These are phyloP conservation scores for Fusarium sp. DNA, from an alignment of 2,329 filamentous ascomycete species.

Conservation along the genomic window DNA sequence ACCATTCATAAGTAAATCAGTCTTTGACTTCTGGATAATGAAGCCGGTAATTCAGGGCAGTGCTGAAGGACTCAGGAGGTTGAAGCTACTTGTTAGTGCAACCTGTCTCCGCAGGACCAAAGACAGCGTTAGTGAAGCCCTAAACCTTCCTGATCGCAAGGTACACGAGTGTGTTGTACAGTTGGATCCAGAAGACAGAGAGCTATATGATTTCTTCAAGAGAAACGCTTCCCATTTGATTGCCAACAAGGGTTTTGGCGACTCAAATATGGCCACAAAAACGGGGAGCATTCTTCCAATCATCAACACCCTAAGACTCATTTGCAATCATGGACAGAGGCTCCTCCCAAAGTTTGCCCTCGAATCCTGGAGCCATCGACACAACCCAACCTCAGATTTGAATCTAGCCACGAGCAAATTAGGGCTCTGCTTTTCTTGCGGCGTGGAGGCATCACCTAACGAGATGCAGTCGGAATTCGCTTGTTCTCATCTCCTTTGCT, in stretches of 20 bases:
- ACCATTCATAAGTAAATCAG: not conserved
- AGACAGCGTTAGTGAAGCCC: not conserved
- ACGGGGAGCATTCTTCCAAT: not conserved
- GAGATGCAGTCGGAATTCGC: not conserved
- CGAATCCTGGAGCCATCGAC: not conserved
- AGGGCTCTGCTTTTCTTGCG: not conserved
- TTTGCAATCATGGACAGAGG: not conserved
- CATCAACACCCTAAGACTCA: not conserved
- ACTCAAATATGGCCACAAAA: not conserved
- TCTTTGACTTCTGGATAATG: not conserved
- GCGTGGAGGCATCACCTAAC: fast-evolving
- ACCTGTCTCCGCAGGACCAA: not conserved
- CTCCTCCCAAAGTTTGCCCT: not conserved
- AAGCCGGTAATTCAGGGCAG: fast-evolving
- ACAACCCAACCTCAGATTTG: fast-evolving
- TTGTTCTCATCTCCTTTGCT: not conserved
- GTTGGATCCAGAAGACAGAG: not conserved
- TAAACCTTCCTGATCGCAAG: not conserved
- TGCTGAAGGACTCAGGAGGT: not conserved
- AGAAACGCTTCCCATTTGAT: not conserved
- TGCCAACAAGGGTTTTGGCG: fast-evolving
- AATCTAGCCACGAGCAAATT: fast-evolving
- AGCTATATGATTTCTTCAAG: not conserved
- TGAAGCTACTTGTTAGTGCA: not conserved
- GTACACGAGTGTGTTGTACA: not conserved